A percentile compares a stretch with the other conserved stretches of the same genome.
phyloP scores from a whole-genome alignment of 805 yeast species.

The Saccharomycopsis babjevae region DNA sequence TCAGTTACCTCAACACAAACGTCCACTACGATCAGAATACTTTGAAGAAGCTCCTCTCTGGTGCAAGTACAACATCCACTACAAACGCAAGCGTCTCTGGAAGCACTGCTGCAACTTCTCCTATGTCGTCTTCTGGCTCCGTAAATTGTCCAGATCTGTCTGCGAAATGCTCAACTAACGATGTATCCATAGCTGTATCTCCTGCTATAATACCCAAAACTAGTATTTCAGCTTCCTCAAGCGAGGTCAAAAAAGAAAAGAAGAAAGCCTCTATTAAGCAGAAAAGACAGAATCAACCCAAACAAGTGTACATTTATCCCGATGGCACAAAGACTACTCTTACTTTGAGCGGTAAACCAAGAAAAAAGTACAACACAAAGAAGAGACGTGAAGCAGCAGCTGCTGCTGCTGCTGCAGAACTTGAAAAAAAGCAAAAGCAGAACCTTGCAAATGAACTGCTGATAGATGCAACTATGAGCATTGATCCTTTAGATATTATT shows the following conservation, averaged over 20 bases:
- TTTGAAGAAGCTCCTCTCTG: conserved; percentile 7
- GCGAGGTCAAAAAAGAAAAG: neutral
- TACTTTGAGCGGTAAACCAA: neutral
- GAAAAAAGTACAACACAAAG: neutral
- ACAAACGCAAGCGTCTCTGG: neutral
- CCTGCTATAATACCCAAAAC: neutral
- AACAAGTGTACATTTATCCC: neutral
- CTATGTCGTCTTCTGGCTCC: neutral
- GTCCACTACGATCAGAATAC: conserved; percentile 7
- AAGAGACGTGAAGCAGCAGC: neutral
- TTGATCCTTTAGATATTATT: neutral
- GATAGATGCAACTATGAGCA: neutral
- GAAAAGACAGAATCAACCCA: neutral
- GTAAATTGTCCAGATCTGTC: neutral
- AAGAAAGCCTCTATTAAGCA: neutral
- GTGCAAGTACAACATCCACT: neutral
- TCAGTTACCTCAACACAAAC: conserved; percentile 9
- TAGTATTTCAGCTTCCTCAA: too few relatives aligned
- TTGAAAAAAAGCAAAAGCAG: neutral
- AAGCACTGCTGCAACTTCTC: neutral
- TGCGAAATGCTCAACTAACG: neutral
- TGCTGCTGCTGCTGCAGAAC: neutral
- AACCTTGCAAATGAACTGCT: neutral
- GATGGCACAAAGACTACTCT: neutral
- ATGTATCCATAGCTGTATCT: neutral